Evolutionary conservation across 495 filamentous ascomycete genomes (phyloP), one percentile per base, ranked within the genome.

Genomic region (Aspergillus baeticus): DNA sequence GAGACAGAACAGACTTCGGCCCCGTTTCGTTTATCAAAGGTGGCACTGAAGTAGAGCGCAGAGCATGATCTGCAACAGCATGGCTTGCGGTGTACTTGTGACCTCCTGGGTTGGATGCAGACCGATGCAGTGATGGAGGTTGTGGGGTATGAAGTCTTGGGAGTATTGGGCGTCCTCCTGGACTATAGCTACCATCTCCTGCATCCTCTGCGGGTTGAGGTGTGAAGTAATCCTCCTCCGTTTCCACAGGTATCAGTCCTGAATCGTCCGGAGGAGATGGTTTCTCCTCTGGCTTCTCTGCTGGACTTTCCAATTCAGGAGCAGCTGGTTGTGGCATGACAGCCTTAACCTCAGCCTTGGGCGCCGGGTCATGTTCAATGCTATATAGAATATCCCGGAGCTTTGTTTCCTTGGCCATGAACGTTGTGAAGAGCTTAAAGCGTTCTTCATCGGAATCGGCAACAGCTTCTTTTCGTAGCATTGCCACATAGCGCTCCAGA

Each of bases 311-410:
- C 8, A 8, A 8, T 8, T 29, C 55, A 10, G 45, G 48, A 17
- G 42, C 26, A 17, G 58, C 57, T 29, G 49, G 44, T 21, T 22
- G 47, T 14, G 44, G 54, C 6, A 58, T 41, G 41, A 58, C 21
- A 17, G 58, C 39, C 18, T 56, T 61, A 13, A 61, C 44, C 18
- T 70, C n/a, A 14, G 10, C 38, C 5, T 43, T 15, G 26, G 26
- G 26, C 13, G 21, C 15, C 20, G 34, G 18, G 10, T 50, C 71
- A 54, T 69, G 64, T 21, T 81, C 80, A 54, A 80, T 72, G 51
- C 69, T 79, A 55, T 81, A 81, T 2, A 82, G 62, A 23, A 82
- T 72, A 41, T 80, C 78, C 22, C 80, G 75, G 6, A 82, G 68
- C 36, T 79, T 79, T 8, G 69, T 76, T 58, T 82, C 80, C 52